phyloP scores from a whole-genome alignment of 208 protist genomes.

The Trypanosoma brucei region DNA sequence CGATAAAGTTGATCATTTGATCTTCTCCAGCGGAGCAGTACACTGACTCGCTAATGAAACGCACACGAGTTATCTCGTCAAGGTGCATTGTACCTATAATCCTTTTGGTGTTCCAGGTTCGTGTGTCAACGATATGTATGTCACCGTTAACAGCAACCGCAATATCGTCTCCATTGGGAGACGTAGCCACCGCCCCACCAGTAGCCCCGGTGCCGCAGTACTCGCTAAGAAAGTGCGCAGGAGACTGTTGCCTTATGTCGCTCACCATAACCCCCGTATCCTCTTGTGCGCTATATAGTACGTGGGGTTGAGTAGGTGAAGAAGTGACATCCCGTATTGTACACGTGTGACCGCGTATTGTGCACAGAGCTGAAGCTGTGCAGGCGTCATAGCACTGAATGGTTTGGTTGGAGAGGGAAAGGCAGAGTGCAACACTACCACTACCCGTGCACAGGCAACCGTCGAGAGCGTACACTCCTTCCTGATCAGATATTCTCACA shows the following conservation, averaged over 20 bases:
- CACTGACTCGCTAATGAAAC: conserved; percentile 50
- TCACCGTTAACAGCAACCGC: conserved; percentile 52
- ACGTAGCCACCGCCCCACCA: conserved; percentile 42
- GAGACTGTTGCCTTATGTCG: conserved; percentile 41
- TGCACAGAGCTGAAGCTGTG: conserved; percentile 35
- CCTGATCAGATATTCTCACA: conserved; percentile 32
- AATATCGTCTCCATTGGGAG: conserved; percentile 31
- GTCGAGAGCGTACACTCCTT: conserved; percentile 59
- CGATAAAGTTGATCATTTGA: conserved; percentile 86
- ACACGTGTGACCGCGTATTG: conserved; percentile 58
- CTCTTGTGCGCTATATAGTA: conserved; percentile 68
- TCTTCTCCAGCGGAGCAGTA: conserved; percentile 83
- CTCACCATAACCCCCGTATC: conserved; percentile 80
- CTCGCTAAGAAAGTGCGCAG: conserved; percentile 65
- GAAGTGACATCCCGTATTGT: conserved; percentile 56
- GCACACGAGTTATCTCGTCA: conserved; percentile 78
- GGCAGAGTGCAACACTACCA: conserved; percentile 36
- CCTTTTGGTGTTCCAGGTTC: conserved; percentile 43
- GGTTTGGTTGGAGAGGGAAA: conserved; percentile 51
- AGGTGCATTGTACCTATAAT: conserved; percentile 63
- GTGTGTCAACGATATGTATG: conserved; percentile 61
- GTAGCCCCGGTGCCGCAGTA: conserved; percentile 35
- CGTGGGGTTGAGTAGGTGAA: conserved; percentile 32
- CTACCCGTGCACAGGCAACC: conserved; percentile 49
- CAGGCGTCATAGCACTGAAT: conserved; percentile 67